These are phyloP conservation scores for Penicillium sp. DNA, from an alignment of 2,329 filamentous ascomycete genomes.

Conservation along the genomic window DNA sequence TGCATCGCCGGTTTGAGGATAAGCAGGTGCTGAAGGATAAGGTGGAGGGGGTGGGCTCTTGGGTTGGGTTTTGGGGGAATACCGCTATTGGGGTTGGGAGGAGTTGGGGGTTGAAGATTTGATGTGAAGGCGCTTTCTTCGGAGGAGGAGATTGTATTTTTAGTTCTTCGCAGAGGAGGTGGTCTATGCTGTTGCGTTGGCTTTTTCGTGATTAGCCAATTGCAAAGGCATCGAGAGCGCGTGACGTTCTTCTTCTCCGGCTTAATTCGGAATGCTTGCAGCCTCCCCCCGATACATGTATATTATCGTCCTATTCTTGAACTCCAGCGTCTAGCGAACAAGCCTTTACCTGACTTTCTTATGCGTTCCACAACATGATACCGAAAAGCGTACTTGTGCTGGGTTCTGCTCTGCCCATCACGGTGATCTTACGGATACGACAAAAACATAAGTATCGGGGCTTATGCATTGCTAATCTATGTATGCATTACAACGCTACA, in stretches of 20 bases:
- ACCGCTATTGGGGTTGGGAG: conserved; percentile 79
- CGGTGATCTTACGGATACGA: neutral
- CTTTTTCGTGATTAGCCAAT: too few species aligned
- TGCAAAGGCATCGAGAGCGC: too few species aligned
- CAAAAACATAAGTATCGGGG: too few species aligned
- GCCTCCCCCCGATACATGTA: neutral
- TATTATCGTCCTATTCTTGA: neutral
- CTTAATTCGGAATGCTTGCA: neutral
- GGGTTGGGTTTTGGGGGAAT: conserved; percentile 77
- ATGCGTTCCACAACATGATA: neutral
- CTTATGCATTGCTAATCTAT: neutral
- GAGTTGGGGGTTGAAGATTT: conserved; percentile 85
- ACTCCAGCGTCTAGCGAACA: neutral
- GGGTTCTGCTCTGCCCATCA: neutral
- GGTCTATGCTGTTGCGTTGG: neutral
- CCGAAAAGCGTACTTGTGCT: too few species aligned
- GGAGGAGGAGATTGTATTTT: neutral
- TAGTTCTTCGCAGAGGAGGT: neutral
- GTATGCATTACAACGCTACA: neutral
- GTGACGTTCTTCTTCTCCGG: neutral
- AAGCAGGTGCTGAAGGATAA: conserved; percentile 63
- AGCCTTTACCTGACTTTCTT: neutral
- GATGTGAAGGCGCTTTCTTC: conserved; percentile 6
- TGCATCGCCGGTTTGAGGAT: conserved; percentile 75
- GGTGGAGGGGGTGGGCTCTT: conserved; percentile 68